A percentile compares a stretch with the other conserved stretches of the same genome.
Evolutionary conservation across 2,329 filamentous ascomycete genomes (phyloP).

Genomic region (Epichloe amarillans): DNA sequence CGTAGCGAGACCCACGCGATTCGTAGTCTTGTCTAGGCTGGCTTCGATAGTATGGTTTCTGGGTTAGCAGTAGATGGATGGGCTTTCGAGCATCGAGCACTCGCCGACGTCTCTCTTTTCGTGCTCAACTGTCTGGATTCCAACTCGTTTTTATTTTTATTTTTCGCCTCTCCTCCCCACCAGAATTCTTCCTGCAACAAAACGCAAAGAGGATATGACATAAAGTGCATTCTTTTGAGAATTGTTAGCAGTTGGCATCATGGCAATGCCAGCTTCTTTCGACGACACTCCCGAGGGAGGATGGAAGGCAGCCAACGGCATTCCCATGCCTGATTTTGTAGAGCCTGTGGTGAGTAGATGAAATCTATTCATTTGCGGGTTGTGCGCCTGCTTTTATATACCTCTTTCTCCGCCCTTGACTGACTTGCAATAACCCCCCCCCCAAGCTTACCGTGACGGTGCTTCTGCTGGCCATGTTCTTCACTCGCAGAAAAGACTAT

Average conservation of each 20-base stretch:
- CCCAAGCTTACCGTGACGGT: constrained; percentile 26
- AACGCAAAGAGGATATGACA: not conserved
- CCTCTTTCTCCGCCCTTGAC: not conserved
- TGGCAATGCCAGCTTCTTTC: not conserved
- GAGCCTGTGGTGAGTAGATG: constrained; percentile 18
- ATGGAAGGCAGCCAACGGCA: constrained; percentile 13
- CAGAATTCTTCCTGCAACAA: too few relatives aligned
- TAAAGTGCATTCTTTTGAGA: not conserved
- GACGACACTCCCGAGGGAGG: constrained; percentile 11
- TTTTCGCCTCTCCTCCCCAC: too few relatives aligned
- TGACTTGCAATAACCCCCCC: not conserved
- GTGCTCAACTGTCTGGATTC: too few relatives aligned
- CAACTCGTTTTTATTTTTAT: too few relatives aligned
- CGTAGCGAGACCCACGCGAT: too few relatives aligned
- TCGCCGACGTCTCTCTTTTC: too few relatives aligned
- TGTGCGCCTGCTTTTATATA: too few relatives aligned
- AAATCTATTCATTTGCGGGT: not conserved
- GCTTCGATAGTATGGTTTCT: too few relatives aligned
- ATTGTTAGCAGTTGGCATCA: not conserved
- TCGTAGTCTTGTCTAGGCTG: too few relatives aligned
- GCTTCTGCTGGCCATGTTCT: constrained; percentile 23
- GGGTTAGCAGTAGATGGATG: too few relatives aligned
- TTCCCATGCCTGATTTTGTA: constrained; percentile 21
- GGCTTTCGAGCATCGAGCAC: too few relatives aligned
- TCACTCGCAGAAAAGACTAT: constrained; percentile 23